Evolutionary conservation across 805 yeast genomes (phyloP).

Genomic region (Lachancea mirantina): DNA sequence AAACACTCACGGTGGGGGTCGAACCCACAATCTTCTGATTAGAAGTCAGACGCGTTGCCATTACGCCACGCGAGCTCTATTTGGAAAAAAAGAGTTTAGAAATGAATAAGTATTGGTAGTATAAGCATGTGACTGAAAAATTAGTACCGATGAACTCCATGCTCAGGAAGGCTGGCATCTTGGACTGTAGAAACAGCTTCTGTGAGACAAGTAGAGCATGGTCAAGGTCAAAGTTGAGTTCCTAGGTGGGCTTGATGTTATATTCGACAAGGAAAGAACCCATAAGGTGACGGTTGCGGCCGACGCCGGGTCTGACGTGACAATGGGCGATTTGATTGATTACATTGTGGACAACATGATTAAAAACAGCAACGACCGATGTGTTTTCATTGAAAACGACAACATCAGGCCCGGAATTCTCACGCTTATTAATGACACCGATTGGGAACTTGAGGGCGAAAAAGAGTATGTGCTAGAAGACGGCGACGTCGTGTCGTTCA

Average conservation of each 20-base stretch:
- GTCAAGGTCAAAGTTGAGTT: constrained; percentile 39
- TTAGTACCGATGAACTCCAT: too few species aligned
- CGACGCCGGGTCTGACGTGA: constrained; percentile 34
- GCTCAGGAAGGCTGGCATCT: too few species aligned
- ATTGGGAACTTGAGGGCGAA: constrained; percentile 93
- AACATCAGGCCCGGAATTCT: constrained; percentile 86
- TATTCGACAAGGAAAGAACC: constrained; percentile 54
- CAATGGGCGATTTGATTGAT: constrained; percentile 44
- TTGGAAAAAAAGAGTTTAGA: too few species aligned
- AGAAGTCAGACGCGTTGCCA: constrained; percentile 53
- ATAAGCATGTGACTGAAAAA: too few species aligned
- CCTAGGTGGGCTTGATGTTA: constrained; percentile 77
- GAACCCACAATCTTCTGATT: constrained; percentile 50
- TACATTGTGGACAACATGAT: constrained; percentile 50
- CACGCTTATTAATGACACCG: constrained; percentile 87
- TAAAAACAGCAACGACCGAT: constrained; percentile 53
- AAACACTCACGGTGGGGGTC: constrained; percentile 49
- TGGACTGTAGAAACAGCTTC: too few species aligned
- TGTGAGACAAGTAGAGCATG: too few species aligned
- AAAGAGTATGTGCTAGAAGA: constrained; percentile 70
- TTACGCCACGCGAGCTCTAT: constrained; percentile 45
- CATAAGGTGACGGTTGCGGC: constrained; percentile 43
- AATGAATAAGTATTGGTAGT: too few species aligned
- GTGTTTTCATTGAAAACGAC: constrained; percentile 75
- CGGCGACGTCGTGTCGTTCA: constrained; percentile 76